Base-by-base conservation (phyloP, 2,329 filamentous ascomycete species). In the Scytalidium lignicola region DNA sequence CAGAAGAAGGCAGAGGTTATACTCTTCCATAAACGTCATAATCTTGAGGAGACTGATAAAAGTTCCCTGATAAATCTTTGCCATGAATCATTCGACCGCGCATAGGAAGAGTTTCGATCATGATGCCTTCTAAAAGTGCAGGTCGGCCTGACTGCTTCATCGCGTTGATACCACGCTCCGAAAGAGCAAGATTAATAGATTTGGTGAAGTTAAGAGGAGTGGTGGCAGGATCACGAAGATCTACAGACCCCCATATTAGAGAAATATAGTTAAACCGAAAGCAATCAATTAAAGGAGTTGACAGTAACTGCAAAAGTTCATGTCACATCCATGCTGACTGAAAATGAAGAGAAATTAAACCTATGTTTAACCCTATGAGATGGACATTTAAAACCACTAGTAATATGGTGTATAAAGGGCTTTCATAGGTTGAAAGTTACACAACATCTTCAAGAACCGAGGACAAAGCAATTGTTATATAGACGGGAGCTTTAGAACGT, bases 121-220 rank as follows among this genome's bases (percentile, higher is more conserved):
- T 76, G 26, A 97, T 82, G 58, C 83, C 76, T 12, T 91, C 77
- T 26, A 96, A 73, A 29, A 97, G 77, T 2, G 75, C 77, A 2
- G 80, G 70, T 26, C 83, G 78, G 21, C 82, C 80, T 1, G 88
- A 82, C 58, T 87, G 74, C 46, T 80, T 79, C 70, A 99, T 85
- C 19, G 92, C 88, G 66, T 93, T 88, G 66, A 97, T 91, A 26
- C 93, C 93, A 51, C 93, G 83, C 66, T 97, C 91, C 0, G 93
- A 97, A 1, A 99, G 75, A 19, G 93, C 92, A 48, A 99, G 73
- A 64, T 99, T 99, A 74, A 99, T 99, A n/a, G 93, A 97, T 67
- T 90, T 95, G 52, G 91, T 95, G 65, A 96, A 96, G 69, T 96
- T 96, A 53, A 97, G 76, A 2, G 92, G 91, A 23, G 84, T 83